Conservation (phyloP, 208 protist genomes). For the Crithidia mellificae region DNA sequence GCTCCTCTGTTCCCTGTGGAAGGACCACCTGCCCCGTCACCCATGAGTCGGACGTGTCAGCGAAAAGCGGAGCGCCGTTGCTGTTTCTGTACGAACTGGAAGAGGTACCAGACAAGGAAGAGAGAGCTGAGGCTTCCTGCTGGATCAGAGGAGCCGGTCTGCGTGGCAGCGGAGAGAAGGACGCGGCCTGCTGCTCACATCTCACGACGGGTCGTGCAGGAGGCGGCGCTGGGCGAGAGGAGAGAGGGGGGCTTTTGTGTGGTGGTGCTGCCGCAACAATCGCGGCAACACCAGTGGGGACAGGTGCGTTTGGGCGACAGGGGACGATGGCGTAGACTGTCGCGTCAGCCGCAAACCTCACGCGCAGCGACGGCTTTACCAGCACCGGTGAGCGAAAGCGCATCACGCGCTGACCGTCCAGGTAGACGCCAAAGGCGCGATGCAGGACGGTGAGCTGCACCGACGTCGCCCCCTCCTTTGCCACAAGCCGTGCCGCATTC, state of each 20-base stretch:
- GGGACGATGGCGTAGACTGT: too few species aligned
- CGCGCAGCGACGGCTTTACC: slow-evolving; percentile 1
- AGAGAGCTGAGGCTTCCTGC: background rate
- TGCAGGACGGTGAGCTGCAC: slow-evolving; percentile 21
- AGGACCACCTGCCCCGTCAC: background rate
- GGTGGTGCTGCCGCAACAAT: too few species aligned
- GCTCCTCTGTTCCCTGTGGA: background rate
- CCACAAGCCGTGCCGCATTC: slow-evolving; percentile 15
- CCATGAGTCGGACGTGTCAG: background rate
- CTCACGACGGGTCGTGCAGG: too few species aligned
- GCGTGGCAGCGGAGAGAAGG: background rate
- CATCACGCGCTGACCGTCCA: slow-evolving; percentile 24
- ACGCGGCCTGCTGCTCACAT: background rate
- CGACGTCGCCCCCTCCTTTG: background rate
- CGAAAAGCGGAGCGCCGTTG: background rate
- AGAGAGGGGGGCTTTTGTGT: background rate
- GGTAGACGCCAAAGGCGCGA: slow-evolving; percentile 7
- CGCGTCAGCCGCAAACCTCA: slow-evolving; percentile 6
- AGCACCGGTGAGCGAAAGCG: slow-evolving; percentile 18
- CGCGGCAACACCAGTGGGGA: too few species aligned
- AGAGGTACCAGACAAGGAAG: background rate
- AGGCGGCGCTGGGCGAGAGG: too few species aligned
- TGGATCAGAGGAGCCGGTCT: background rate
- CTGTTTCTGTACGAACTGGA: background rate
- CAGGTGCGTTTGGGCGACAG: too few species aligned